Percentiles rank a stretch among this genome's conserved stretches.
These are phyloP conservation scores for Kwoniella newhampshirensis DNA, from an alignment of 768 basidiomycete genomes.

Conservation along the genomic window DNA sequence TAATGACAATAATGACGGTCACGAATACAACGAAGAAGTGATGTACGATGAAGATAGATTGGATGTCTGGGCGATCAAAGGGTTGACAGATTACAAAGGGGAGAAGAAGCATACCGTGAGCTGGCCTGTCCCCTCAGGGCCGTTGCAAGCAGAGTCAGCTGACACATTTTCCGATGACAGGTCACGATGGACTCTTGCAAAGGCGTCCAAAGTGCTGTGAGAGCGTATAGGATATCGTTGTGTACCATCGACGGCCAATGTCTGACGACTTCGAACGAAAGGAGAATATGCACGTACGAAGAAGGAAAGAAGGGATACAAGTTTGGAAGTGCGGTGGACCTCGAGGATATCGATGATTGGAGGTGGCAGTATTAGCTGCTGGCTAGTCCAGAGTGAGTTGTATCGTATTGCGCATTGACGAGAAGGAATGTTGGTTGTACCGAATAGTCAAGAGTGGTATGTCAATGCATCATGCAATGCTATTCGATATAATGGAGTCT, in stretches of 20 bases:
- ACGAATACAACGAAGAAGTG: slow-evolving; percentile 10
- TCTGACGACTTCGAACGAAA: slow-evolving; percentile 14
- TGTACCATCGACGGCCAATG: slow-evolving; percentile 36
- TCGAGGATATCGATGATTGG: slow-evolving; percentile 45
- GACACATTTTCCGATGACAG: slow-evolving; percentile 6
- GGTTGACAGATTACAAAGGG: slow-evolving; percentile 20
- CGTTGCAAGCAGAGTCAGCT: neutral
- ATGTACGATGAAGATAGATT: slow-evolving; percentile 22
- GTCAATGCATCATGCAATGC: neutral
- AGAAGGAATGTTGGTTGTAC: too few species aligned
- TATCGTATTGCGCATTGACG: neutral
- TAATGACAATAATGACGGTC: slow-evolving; percentile 1
- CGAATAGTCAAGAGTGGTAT: too few species aligned
- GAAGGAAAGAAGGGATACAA: slow-evolving; percentile 32
- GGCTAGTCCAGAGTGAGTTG: neutral
- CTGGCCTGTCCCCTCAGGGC: neutral
- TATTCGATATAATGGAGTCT: neutral
- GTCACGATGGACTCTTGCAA: slow-evolving; percentile 26
- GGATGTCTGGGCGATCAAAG: slow-evolving; percentile 17
- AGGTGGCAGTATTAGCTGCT: slow-evolving; percentile 14
- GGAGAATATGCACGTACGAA: slow-evolving; percentile 37
- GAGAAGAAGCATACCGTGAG: slow-evolving; percentile 19
- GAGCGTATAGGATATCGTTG: slow-evolving; percentile 34
- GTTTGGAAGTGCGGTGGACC: slow-evolving; percentile 25
- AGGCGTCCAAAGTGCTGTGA: slow-evolving; percentile 25